Percentiles rank a stretch among this genome's conserved stretches.
Conservation (phyloP, 73 alveolate genomes). For the Effrenium voratum region DNA sequence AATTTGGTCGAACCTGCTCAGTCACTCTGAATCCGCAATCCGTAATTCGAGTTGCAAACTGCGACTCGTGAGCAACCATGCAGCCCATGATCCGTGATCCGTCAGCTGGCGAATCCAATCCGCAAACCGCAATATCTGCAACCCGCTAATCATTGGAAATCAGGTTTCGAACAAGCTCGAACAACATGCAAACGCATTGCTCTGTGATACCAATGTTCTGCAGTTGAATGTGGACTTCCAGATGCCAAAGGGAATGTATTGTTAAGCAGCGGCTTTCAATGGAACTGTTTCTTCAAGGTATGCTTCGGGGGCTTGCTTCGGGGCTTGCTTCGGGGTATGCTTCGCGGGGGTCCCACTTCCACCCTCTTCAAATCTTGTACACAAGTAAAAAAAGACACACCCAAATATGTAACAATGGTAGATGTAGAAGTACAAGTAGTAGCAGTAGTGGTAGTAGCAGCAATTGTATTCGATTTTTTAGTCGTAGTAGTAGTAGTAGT, state of each 20-base stretch:
- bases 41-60: no score
- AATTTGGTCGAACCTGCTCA: background rate
- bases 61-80: no score
- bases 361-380: no score
- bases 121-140: no score
- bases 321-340: conserved; percentile 24
- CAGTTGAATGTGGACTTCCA: background rate
- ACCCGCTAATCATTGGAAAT: background rate
- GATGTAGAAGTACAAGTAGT: background rate
- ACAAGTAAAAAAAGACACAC: background rate
- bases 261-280: background rate
- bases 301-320: conserved; percentile 49
- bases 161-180: background rate
- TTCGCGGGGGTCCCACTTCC: background rate
- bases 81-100: no score
- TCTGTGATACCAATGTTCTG: background rate
- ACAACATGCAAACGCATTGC: background rate
- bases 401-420: background rate
- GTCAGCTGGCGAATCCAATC: no score
- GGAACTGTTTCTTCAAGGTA: conserved; percentile 1
- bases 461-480: background rate
- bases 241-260: background rate
- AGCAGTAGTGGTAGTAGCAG: conserved; percentile 41
- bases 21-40: background rate
- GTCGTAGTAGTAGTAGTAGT: conserved; percentile 38